Evolutionary conservation across 179 eudicot species (phyloP).

Genomic region (Carnegiea gigantea): DNA sequence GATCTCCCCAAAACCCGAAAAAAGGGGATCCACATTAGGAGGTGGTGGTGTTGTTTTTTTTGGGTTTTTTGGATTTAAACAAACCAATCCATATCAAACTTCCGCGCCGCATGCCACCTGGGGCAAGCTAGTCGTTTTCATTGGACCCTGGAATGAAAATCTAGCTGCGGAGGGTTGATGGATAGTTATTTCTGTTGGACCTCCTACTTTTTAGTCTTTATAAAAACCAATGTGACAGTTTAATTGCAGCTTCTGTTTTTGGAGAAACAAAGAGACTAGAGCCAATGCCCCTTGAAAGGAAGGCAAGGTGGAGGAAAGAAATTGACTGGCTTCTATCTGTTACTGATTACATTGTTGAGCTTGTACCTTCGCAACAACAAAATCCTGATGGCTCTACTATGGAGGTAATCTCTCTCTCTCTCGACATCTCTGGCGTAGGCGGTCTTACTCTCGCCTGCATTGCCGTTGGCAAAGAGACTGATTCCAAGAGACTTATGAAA

Average conservation of each 20-base stretch:
- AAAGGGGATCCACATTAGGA: too few relatives aligned
- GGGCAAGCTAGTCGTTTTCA: neutral
- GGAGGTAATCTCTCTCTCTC: conserved; percentile 52
- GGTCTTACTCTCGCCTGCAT: too few relatives aligned
- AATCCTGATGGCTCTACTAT: conserved; percentile 66
- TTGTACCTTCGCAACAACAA: conserved; percentile 77
- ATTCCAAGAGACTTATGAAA: too few relatives aligned
- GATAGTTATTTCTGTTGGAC: neutral
- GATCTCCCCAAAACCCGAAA: too few relatives aligned
- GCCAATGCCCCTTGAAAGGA: conserved; percentile 69
- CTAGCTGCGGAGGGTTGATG: neutral
- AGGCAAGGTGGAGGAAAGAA: conserved; percentile 83
- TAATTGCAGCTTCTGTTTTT: conserved; percentile 70
- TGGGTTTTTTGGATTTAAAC: neutral
- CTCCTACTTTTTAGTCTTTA: neutral
- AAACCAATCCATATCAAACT: neutral
- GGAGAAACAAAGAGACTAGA: conserved; percentile 71
- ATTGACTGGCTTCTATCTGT: conserved; percentile 85
- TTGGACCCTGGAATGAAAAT: neutral
- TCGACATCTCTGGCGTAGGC: too few relatives aligned
- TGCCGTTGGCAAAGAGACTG: too few relatives aligned
- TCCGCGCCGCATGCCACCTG: too few relatives aligned
- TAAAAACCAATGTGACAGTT: conserved; percentile 9
- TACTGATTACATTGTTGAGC: conserved; percentile 87
- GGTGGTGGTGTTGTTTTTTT: neutral